Evolutionary conservation across 2,329 filamentous ascomycete genomes (phyloP).

Genomic region (Diplodia seriata): DNA sequence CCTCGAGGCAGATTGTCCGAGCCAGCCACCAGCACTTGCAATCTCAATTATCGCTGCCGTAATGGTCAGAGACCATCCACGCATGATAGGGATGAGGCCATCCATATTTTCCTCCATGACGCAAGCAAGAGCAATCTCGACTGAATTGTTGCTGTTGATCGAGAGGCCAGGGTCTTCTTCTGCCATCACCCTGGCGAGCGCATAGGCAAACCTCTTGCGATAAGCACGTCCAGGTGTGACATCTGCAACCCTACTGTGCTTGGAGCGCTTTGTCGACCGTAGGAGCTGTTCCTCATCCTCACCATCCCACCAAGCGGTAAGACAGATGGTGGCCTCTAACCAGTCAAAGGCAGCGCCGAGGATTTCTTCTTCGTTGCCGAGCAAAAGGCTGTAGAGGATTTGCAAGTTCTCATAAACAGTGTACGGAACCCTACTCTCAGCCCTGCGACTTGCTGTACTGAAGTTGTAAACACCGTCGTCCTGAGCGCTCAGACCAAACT

Average conservation of each 20-base stretch:
- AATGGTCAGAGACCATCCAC: slow-evolving; percentile 80
- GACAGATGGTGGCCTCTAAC: slow-evolving; percentile 83
- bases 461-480: slow-evolving; percentile 63
- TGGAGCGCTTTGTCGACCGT: slow-evolving; percentile 48
- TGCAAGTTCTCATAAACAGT: slow-evolving; percentile 85
- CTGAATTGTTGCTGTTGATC: slow-evolving; percentile 74
- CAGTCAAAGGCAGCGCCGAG: slow-evolving; percentile 83
- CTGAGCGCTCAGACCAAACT: slow-evolving; percentile 52
- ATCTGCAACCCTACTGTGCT: slow-evolving; percentile 56
- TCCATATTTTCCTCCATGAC: slow-evolving; percentile 83
- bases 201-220: slow-evolving; percentile 61
- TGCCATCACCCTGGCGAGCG: slow-evolving; percentile 55
- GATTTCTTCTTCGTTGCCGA: slow-evolving; percentile 78
- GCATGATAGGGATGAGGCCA: slow-evolving; percentile 74
- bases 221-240: slow-evolving; percentile 70
- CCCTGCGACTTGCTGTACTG: slow-evolving; percentile 71
- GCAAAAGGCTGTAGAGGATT: slow-evolving; percentile 78
- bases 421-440: slow-evolving; percentile 88
- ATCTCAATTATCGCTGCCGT: slow-evolving; percentile 82
- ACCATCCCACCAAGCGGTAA: slow-evolving; percentile 94
- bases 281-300: slow-evolving; percentile 59
- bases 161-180: slow-evolving; percentile 71
- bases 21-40: slow-evolving; percentile 82
- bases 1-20: slow-evolving; percentile 62
- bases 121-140: slow-evolving; percentile 83